A percentile compares a stretch with the other conserved stretches of the same genome.
Conservation (phyloP, 1,284 basidiomycete genomes). For the Schizophyllum commune region DNA sequence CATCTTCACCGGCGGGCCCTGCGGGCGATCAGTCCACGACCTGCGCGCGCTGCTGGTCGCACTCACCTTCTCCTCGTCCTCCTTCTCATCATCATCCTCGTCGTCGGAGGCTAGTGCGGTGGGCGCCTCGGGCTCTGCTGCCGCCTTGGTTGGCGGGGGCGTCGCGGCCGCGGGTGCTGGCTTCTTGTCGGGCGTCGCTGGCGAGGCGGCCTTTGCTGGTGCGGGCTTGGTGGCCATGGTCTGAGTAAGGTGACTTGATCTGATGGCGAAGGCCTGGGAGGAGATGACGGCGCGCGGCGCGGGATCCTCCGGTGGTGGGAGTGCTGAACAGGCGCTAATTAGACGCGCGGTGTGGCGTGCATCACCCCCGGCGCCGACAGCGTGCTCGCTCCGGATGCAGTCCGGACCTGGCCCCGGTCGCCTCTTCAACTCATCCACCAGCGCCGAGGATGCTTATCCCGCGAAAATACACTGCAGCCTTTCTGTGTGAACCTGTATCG, state of each 20-base stretch:
- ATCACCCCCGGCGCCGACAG: neutral
- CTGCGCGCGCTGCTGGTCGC: too few relatives aligned
- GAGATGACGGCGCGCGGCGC: neutral
- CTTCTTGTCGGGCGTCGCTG: too few relatives aligned
- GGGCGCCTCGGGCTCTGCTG: neutral
- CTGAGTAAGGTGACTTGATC: neutral
- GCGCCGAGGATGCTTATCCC: too few relatives aligned
- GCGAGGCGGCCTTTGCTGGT: neutral
- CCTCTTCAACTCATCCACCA: too few relatives aligned
- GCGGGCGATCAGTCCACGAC: neutral
- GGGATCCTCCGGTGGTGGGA: neutral
- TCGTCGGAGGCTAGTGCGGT: conserved; percentile 13
- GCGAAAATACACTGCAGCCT: too few relatives aligned
- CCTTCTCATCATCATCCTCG: conserved; percentile 8
- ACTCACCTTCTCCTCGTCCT: neutral
- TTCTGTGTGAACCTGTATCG: too few relatives aligned
- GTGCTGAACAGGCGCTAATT: neutral
- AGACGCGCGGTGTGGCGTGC: neutral
- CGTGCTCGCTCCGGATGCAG: neutral
- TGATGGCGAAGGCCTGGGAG: neutral
- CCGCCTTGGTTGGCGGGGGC: neutral
- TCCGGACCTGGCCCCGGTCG: too few relatives aligned
- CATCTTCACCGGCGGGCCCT: conserved; percentile 3
- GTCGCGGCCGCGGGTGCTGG: too few relatives aligned
- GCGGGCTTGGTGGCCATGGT: neutral